Evolutionary conservation across 768 basidiomycete species (phyloP).

Genomic region (Boletus rex-veris): DNA sequence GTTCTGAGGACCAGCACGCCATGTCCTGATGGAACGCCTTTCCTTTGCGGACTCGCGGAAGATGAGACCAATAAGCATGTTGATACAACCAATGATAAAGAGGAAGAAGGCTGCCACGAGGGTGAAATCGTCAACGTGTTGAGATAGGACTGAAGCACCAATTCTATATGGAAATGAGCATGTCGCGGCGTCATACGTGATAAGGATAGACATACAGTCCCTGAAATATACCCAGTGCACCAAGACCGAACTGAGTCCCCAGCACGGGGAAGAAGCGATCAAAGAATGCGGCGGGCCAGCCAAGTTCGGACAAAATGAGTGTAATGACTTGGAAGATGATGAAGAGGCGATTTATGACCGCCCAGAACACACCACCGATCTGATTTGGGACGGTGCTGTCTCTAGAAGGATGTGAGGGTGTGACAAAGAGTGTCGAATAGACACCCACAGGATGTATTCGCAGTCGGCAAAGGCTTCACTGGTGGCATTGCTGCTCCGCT

Average conservation of each 20-base stretch:
- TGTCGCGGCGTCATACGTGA: background rate
- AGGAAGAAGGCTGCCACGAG: conserved; percentile 91
- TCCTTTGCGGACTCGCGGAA: conserved; percentile 61
- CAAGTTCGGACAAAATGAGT: conserved; percentile 77
- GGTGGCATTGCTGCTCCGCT: conserved; percentile 30
- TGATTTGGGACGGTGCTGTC: conserved; percentile 86
- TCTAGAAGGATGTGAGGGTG: conserved; percentile 36
- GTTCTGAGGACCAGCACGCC: conserved; percentile 52
- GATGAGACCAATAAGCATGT: conserved; percentile 74
- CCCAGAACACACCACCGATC: conserved; percentile 89
- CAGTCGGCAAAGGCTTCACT: conserved; percentile 44
- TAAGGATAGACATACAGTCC: conserved; percentile 55
- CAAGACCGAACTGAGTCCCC: conserved; percentile 79
- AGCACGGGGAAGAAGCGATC: conserved; percentile 83
- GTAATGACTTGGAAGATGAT: conserved; percentile 83
- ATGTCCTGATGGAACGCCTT: conserved; percentile 61
- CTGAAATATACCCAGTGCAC: conserved; percentile 84
- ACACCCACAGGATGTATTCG: conserved; percentile 73
- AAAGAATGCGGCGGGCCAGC: conserved; percentile 79
- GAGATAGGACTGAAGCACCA: conserved; percentile 68
- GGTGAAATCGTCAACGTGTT: conserved; percentile 82
- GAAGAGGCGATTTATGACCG: conserved; percentile 80
- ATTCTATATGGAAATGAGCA: conserved; percentile 41
- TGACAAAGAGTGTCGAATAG: background rate
- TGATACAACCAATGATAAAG: conserved; percentile 87